phyloP scores from a whole-genome alignment of 768 basidiomycete species.

The Russula sp. region DNA sequence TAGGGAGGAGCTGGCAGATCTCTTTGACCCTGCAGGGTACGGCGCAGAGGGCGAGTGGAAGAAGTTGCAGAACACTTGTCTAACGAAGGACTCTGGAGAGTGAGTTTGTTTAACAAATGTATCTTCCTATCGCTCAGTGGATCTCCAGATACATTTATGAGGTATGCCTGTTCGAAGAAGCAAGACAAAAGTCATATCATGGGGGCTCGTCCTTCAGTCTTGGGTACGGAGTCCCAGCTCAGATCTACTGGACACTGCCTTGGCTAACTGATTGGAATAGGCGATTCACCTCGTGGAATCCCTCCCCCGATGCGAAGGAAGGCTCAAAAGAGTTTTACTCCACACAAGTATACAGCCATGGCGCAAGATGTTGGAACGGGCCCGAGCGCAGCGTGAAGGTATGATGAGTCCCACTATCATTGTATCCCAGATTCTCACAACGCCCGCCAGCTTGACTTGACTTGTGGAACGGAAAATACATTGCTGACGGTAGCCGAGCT shows the following conservation, averaged over 20 bases:
- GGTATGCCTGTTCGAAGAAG: slow-evolving; percentile 85
- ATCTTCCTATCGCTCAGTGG: neutral
- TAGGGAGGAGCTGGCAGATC: slow-evolving; percentile 51
- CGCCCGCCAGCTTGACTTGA: slow-evolving; percentile 57
- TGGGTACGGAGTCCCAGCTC: slow-evolving; percentile 50
- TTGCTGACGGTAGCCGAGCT: slow-evolving; percentile 76
- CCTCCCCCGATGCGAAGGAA: slow-evolving; percentile 44
- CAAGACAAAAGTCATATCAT: slow-evolving; percentile 80
- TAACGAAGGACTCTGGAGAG: slow-evolving; percentile 86
- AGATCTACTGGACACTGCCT: neutral
- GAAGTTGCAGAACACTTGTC: slow-evolving; percentile 78
- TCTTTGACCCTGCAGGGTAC: slow-evolving; percentile 62
- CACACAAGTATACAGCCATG: slow-evolving; percentile 76
- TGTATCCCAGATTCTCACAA: slow-evolving; percentile 6
- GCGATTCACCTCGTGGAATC: slow-evolving; percentile 78
- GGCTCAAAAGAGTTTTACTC: slow-evolving; percentile 73
- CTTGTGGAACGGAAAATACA: slow-evolving; percentile 82
- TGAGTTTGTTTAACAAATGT: slow-evolving; percentile 40
- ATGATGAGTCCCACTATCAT: slow-evolving; percentile 22
- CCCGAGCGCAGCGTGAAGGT: slow-evolving; percentile 83
- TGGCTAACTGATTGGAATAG: slow-evolving; percentile 34
- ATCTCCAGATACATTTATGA: slow-evolving; percentile 81
- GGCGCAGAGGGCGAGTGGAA: slow-evolving; percentile 91
- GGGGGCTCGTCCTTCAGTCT: slow-evolving; percentile 72
- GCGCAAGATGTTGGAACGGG: slow-evolving; percentile 94